phyloP scores from a whole-genome alignment of 208 protist species.

The Porcisia deanei region DNA sequence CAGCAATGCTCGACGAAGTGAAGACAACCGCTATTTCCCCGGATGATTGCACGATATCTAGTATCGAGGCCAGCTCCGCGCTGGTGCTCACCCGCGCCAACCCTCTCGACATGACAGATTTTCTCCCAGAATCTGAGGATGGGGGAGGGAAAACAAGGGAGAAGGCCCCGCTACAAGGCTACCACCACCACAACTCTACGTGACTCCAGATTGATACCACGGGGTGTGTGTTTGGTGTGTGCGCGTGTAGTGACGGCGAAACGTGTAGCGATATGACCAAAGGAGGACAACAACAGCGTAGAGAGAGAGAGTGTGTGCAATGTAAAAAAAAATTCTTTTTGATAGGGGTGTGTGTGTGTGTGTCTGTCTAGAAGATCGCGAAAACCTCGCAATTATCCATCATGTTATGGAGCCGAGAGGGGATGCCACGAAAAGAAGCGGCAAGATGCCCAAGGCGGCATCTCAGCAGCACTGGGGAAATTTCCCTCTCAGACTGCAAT shows the following conservation, averaged over 20 bases:
- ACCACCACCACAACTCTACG: background rate
- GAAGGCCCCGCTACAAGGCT: background rate
- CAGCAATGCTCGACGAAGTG: conserved; percentile 44
- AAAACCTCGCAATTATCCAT: background rate
- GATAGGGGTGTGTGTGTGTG: background rate
- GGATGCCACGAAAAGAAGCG: background rate
- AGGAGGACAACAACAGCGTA: background rate
- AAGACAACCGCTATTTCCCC: conserved; percentile 71
- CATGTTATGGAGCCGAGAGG: background rate
- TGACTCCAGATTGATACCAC: background rate
- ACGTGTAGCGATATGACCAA: background rate
- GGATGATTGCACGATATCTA: conserved; percentile 54
- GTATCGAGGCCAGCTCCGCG: conserved; percentile 23
- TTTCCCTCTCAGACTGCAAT: no score
- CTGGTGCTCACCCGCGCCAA: conserved; percentile 17
- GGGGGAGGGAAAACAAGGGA: background rate
- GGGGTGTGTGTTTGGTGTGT: background rate
- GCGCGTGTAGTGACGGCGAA: background rate
- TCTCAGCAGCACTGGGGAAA: background rate
- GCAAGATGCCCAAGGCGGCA: background rate
- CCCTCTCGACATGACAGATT: conserved; percentile 12
- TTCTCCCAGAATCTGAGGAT: background rate
- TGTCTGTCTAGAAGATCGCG: background rate
- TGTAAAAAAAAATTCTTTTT: background rate
- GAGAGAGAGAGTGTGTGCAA: background rate